These are phyloP conservation scores for Fusarium pseudonygamai DNA, from an alignment of 2,329 filamentous ascomycete genomes.

Conservation along the genomic window DNA sequence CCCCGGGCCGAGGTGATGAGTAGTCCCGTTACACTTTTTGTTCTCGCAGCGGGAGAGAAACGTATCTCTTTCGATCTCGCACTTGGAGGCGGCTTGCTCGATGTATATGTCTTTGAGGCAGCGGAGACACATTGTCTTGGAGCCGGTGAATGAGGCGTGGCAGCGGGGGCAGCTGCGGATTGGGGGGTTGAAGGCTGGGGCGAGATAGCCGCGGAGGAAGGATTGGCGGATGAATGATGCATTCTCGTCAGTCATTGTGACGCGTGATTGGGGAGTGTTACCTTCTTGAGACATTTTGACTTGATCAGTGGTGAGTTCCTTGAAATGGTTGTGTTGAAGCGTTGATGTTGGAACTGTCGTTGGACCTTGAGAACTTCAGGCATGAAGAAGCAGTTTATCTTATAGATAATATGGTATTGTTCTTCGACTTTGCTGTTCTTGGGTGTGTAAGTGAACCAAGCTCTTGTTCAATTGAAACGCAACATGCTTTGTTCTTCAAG, in stretches of 20 bases:
- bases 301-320: not conserved
- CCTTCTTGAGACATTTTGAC: not conserved
- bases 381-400: not conserved
- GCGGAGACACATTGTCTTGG: not conserved
- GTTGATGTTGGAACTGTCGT: not conserved
- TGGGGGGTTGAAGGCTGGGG: conserved; percentile 2
- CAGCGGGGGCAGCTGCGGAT: conserved; percentile 13
- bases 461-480: not conserved
- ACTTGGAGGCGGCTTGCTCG: not conserved
- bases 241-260: not conserved
- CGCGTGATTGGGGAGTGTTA: not conserved
- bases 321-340: not conserved
- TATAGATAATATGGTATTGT: not conserved
- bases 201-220: conserved; percentile 17
- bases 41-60: conserved; percentile 1
- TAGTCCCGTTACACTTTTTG: not conserved
- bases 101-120: conserved; percentile 4
- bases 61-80: not conserved
- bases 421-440: not conserved
- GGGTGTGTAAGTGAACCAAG: not conserved
- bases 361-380: accelerated
- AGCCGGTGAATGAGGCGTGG: not conserved
- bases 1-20: conserved; percentile 31
- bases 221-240: conserved; percentile 1
- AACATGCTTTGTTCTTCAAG: not conserved